Conservation (phyloP, 2,329 filamentous ascomycete genomes). For the Nemania sp. region DNA sequence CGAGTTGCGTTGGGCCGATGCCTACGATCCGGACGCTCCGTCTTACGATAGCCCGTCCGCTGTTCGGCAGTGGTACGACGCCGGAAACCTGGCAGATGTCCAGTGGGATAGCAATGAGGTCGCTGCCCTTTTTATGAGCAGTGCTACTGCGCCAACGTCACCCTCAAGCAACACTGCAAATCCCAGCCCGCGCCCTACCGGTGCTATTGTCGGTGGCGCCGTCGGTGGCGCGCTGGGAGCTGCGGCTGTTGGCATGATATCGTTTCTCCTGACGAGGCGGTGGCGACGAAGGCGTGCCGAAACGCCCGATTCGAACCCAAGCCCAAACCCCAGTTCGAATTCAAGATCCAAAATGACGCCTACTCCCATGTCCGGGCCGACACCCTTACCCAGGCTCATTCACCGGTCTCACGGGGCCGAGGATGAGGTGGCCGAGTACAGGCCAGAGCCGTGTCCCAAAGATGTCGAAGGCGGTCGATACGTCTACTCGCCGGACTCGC, state of each 20-base stretch:
- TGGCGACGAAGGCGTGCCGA: constrained; percentile 8
- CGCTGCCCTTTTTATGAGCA: constrained; percentile 33
- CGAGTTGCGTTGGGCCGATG: constrained; percentile 39
- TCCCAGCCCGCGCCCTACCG: constrained; percentile 13
- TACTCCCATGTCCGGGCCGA: no score
- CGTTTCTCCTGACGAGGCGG: constrained; percentile 24
- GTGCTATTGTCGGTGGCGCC: constrained; percentile 32
- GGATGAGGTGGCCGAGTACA: constrained; percentile 32
- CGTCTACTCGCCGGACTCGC: constrained; percentile 20
- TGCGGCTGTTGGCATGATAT: constrained; percentile 13
- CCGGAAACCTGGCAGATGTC: constrained; percentile 35
- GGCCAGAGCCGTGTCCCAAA: constrained; percentile 33
- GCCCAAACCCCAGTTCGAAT: no score
- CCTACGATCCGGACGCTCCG: constrained; percentile 41
- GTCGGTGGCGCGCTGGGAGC: constrained; percentile 31
- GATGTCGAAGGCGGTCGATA: constrained; percentile 8
- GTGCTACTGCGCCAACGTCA: background rate
- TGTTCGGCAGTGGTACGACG: constrained; percentile 41
- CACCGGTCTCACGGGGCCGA: constrained; percentile 4
- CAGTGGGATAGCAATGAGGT: constrained; percentile 34
- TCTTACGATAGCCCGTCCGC: constrained; percentile 41
- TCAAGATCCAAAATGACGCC: no score
- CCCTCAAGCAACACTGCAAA: background rate
- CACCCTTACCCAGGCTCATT: no score
- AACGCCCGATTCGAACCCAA: constrained; percentile 6